Conservation (phyloP, 1,284 basidiomycete genomes). For the Tylopilus orsonianus region DNA sequence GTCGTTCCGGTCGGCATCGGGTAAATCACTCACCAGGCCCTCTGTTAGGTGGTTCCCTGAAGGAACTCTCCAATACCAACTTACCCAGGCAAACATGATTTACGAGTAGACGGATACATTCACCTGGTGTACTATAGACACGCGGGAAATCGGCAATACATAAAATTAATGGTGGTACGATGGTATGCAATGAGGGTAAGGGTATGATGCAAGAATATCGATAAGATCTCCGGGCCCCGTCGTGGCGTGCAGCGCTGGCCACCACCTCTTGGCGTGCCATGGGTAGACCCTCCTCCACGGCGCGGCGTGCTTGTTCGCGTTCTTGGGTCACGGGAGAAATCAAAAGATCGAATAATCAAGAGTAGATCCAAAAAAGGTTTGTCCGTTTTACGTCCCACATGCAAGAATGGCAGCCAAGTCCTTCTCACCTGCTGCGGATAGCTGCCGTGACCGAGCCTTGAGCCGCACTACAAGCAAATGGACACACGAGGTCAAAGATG, state of each 20-base stretch:
- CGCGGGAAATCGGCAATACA: conserved; percentile 1
- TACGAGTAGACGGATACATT: conserved; percentile 64
- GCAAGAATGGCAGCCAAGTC: conserved; percentile 69
- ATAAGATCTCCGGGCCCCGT: conserved; percentile 4
- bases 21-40: conserved; percentile 16
- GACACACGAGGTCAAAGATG: conserved; percentile 19
- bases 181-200: conserved; percentile 21
- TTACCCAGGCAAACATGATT: conserved; percentile 71
- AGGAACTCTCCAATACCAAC: conserved; percentile 76
- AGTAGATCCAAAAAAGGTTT: conserved; percentile 1
- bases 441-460: conserved; percentile 79
- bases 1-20: neutral
- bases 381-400: conserved; percentile 29
- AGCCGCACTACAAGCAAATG: conserved; percentile 57
- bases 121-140: conserved; percentile 27
- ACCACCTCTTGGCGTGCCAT: conserved; percentile 32
- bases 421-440: conserved; percentile 75
- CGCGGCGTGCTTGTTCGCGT: conserved; percentile 4
- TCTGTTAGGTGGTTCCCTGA: conserved; percentile 79
- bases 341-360: conserved; percentile 2
- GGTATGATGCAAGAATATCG: conserved; percentile 26
- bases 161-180: conserved; percentile 6
- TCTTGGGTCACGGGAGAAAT: conserved; percentile 7
- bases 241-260: conserved; percentile 5
- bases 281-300: conserved; percentile 11